phyloP scores from a whole-genome alignment of 2,329 filamentous ascomycete species.

The Alternaria arborescens region DNA sequence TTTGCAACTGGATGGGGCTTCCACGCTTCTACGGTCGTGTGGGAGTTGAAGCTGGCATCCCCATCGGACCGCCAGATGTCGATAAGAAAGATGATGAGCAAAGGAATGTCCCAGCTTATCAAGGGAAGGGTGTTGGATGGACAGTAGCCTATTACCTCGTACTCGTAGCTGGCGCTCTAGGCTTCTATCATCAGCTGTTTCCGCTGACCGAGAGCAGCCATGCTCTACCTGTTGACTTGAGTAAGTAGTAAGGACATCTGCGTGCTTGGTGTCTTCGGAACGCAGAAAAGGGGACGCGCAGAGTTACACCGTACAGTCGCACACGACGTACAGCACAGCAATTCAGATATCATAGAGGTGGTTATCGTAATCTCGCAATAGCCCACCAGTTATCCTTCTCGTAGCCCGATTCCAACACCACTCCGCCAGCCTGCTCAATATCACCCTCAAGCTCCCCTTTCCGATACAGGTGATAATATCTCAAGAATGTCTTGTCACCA shows the following conservation, averaged over 20 bases:
- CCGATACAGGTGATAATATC: conserved; percentile 94
- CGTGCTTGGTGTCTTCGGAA: neutral
- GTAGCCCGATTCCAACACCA: conserved; percentile 81
- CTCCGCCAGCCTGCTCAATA: conserved; percentile 75
- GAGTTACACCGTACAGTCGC: neutral
- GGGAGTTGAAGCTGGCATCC: conserved; percentile 58
- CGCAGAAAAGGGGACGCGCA: neutral
- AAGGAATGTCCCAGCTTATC: conserved; percentile 33
- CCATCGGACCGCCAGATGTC: conserved; percentile 47
- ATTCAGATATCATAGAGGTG: neutral
- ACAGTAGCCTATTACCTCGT: conserved; percentile 81
- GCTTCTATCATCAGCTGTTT: conserved; percentile 77
- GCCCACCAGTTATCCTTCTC: conserved; percentile 99
- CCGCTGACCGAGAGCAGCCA: conserved; percentile 71
- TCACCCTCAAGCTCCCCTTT: conserved; percentile 87
- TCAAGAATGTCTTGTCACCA: conserved; percentile 72
- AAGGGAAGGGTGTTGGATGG: conserved; percentile 63
- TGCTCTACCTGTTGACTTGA: conserved; percentile 53
- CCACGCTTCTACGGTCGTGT: conserved; percentile 86
- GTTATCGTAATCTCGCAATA: conserved; percentile 58
- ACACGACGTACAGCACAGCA: neutral
- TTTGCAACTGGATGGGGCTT: conserved; percentile 93
- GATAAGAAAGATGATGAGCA: conserved; percentile 51
- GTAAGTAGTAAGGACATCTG: neutral
- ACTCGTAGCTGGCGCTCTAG: conserved; percentile 73